A percentile compares a stretch with the other conserved stretches of the same genome.
These are phyloP conservation scores for Alternaria consortialis DNA, from an alignment of 2,329 filamentous ascomycete genomes.

Conservation along the genomic window DNA sequence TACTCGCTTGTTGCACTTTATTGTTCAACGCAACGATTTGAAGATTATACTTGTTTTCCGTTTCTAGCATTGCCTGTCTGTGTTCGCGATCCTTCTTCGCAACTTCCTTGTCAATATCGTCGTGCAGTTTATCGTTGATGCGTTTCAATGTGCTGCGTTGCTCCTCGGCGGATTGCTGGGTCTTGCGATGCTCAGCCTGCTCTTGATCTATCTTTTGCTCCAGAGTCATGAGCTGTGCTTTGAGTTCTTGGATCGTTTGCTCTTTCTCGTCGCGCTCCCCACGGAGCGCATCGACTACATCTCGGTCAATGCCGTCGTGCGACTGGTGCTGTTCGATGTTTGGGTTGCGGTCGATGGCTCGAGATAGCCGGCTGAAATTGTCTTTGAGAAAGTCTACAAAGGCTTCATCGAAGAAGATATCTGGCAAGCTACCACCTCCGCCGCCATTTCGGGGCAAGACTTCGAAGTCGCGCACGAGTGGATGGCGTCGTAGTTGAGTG, in stretches of 20 bases:
- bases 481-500: conserved; percentile 77
- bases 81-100: conserved; percentile 57
- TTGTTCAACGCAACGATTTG: conserved; percentile 50
- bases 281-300: conserved; percentile 86
- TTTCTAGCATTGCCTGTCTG: conserved; percentile 45
- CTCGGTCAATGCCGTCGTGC: conserved; percentile 90
- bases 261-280: conserved; percentile 79
- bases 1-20: conserved; percentile 45
- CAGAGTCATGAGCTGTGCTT: conserved; percentile 63
- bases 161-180: conserved; percentile 61
- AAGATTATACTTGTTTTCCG: conserved; percentile 60
- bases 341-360: conserved; percentile 90
- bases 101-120: conserved; percentile 73
- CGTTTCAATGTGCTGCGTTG: conserved; percentile 65
- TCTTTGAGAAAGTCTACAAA: conserved; percentile 97
- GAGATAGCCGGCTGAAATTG: conserved; percentile 85
- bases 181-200: conserved; percentile 73
- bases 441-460: conserved; percentile 73
- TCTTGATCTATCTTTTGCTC: conserved; percentile 73
- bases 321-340: conserved; percentile 85
- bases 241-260: conserved; percentile 64
- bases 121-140: conserved; percentile 75
- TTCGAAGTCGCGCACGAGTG: conserved; percentile 87
- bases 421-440: conserved; percentile 67
- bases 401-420: conserved; percentile 83